Evolutionary conservation across 495 filamentous ascomycete species (phyloP), one percentile per base, ranked within the genome.

Genomic region (Astrothelium subdiscretum): DNA sequence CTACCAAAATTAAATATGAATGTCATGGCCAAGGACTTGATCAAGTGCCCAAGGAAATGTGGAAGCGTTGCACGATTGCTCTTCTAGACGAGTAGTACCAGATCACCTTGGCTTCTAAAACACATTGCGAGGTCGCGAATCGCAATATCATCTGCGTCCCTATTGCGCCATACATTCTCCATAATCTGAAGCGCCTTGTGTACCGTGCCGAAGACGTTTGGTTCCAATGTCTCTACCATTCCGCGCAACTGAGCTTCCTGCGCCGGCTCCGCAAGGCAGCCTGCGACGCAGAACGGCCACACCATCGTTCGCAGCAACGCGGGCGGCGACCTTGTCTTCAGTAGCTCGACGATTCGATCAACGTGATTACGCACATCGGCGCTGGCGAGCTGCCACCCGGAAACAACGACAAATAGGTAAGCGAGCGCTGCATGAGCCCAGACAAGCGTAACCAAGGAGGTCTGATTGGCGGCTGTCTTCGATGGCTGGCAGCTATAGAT

Each of bases 261-360:
- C 10, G 67, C 72, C 1, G 72, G 73, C 3, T 70, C 65, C 0
- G 80, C 79, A 18, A 83, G 69, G 62, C 77, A 82, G 31, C 80
- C 80, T n/a, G 77, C 77, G 1, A 82, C 69, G 61, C 75, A 78
- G 48, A 81, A 75, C 0, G 80, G 80, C 79, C 78, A 83, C 18
- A 76, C 75, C 51, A 79, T 63, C 15, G 77, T 76, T 1, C 77
- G 69, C 13, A 81, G 61, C 31, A 80, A 65, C 20, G 29, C 51
- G 1, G 66, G 65, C 8, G 66, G 31, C 11, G 60, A 57, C 11
- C 64, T 59, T 11, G 63, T 59, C 1, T 51, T 35, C 11, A 80
- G 31, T 62, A 78, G 43, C 35, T 71, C 66, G 2, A 79, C 64
- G 15, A 75, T 74, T 31, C 57, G 65, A 0, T 57, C 58, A 11